Conservation (phyloP, 768 basidiomycete species). For the Tricholomella constricta region DNA sequence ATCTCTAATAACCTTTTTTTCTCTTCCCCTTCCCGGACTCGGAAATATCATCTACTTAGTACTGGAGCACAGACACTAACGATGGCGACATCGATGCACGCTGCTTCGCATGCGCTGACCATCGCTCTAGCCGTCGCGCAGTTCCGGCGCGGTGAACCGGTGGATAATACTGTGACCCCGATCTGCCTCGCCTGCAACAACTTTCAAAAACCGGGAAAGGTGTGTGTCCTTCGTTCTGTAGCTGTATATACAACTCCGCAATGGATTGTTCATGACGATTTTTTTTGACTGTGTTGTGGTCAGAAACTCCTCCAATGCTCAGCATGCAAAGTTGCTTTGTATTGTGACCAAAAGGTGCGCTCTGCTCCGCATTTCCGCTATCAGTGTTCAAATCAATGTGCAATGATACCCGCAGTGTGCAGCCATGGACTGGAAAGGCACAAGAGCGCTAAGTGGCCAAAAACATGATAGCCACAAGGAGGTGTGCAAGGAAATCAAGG, state of each 20-base stretch:
- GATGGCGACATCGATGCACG: no score
- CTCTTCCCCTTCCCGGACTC: no score
- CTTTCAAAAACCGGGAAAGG: neutral
- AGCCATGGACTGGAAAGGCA: slow-evolving; percentile 1
- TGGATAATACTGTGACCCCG: neutral
- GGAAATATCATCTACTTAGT: no score
- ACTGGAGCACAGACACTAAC: no score
- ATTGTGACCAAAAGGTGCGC: slow-evolving; percentile 11
- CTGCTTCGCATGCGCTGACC: neutral
- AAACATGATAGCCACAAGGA: neutral
- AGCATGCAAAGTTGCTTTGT: slow-evolving; percentile 7
- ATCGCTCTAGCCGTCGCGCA: neutral
- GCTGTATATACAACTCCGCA: no score
- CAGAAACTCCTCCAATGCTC: slow-evolving; percentile 10
- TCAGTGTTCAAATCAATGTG: neutral
- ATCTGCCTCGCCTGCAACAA: neutral
- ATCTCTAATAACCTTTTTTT: no score
- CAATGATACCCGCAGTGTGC: slow-evolving; percentile 1
- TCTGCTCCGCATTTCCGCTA: neutral
- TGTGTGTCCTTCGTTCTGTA: neutral
- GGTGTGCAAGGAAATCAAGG: slow-evolving; percentile 6
- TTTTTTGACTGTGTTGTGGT: neutral
- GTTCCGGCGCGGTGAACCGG: neutral
- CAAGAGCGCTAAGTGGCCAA: neutral
- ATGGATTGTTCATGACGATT: no score